Conservation (phyloP, 208 protist species). For the Porcisia hertigi region DNA sequence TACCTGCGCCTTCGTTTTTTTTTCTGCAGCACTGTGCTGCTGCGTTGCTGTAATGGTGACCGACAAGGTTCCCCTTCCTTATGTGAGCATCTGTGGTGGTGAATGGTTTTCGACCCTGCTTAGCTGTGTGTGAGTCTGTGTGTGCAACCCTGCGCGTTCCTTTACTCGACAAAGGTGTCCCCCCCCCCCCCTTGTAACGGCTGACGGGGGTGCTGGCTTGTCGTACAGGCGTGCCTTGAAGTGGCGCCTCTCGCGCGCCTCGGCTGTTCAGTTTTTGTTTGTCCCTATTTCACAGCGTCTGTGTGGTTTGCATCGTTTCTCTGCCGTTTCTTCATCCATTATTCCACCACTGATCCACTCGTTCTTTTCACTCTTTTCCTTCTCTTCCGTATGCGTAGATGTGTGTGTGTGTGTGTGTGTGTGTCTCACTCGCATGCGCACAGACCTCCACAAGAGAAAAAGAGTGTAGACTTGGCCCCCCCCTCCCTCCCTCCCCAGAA, state of each 20-base stretch:
- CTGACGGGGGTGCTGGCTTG: background rate
- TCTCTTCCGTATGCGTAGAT: background rate
- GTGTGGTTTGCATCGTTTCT: no score
- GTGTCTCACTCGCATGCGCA: no score
- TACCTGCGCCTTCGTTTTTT: background rate
- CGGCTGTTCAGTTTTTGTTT: no score
- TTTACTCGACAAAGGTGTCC: background rate
- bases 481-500: no score
- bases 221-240: background rate
- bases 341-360: no score
- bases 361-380: background rate
- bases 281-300: no score
- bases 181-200: no score
- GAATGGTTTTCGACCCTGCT: background rate
- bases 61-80: background rate
- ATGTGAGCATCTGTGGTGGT: background rate
- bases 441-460: no score
- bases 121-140: background rate
- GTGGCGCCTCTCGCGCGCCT: background rate
- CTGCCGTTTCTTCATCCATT: no score
- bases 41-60: background rate
- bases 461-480: no score
- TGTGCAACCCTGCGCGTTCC: background rate
- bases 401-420: background rate
- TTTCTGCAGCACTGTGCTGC: background rate